Conservation (phyloP, 768 basidiomycete species). For the Sporobolomyces phaffii region DNA sequence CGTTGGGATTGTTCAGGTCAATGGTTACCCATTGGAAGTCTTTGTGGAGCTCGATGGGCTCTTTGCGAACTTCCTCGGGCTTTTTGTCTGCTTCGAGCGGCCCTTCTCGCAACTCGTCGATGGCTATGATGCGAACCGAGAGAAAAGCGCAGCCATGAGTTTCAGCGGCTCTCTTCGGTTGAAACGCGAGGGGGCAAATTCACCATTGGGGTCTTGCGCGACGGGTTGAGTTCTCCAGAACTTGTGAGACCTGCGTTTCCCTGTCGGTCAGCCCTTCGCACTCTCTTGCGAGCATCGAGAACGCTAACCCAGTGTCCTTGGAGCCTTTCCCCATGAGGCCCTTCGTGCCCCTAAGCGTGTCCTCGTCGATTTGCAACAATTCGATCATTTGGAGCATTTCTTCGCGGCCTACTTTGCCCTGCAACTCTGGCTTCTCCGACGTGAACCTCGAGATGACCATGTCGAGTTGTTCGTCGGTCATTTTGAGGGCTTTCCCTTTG, state of each 20-base stretch:
- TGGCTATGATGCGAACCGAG: too few relatives aligned
- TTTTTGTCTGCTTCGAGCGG: slow-evolving; percentile 78
- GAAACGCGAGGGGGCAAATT: too few relatives aligned
- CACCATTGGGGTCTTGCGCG: slow-evolving; percentile 64
- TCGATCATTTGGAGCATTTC: slow-evolving; percentile 69
- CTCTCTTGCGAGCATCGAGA: background rate
- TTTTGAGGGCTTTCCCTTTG: slow-evolving; percentile 50
- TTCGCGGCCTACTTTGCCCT: slow-evolving; percentile 62
- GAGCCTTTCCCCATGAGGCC: slow-evolving; percentile 68
- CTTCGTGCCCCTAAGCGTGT: slow-evolving; percentile 73
- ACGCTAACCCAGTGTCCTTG: slow-evolving; percentile 58
- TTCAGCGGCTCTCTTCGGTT: too few relatives aligned
- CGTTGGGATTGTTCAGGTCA: slow-evolving; percentile 66
- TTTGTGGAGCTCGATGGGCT: slow-evolving; percentile 78
- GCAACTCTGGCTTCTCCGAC: slow-evolving; percentile 57
- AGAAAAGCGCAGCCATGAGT: too few relatives aligned
- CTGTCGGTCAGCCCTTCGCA: background rate
- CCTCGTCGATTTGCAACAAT: slow-evolving; percentile 46
- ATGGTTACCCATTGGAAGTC: slow-evolving; percentile 87
- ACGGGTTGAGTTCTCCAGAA: slow-evolving; percentile 99
- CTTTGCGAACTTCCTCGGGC: slow-evolving; percentile 72
- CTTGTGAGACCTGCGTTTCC: slow-evolving; percentile 45
- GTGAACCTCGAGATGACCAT: slow-evolving; percentile 63
- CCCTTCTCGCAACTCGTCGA: slow-evolving; percentile 60
- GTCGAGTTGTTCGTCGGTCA: slow-evolving; percentile 62